Percentiles rank a stretch among this genome's conserved stretches.
phyloP scores from a whole-genome alignment of 352 stramenopile genomes.

The Pythium rhizo-oryzae region DNA sequence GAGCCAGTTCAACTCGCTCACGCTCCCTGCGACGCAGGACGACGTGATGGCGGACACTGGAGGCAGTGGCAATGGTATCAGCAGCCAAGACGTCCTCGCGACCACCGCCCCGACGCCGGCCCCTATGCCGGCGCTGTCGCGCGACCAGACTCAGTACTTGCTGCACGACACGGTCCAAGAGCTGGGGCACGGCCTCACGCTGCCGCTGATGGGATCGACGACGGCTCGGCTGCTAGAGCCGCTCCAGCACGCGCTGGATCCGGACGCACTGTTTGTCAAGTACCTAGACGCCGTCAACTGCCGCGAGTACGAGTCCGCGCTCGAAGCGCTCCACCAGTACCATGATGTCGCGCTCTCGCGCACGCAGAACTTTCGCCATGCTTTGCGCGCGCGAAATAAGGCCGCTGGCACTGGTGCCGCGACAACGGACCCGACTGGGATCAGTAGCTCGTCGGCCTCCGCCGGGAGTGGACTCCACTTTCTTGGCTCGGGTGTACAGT shows the following conservation, averaged over 20 bases:
- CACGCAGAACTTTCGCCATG: slow-evolving; percentile 14
- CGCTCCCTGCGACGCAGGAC: slow-evolving; percentile 32
- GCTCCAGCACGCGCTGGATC: slow-evolving; percentile 34
- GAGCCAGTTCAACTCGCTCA: slow-evolving; percentile 26
- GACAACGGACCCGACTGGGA: not conserved
- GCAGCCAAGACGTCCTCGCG: no score
- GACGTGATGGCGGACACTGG: slow-evolving; percentile 41
- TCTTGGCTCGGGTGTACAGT: slow-evolving; percentile 80
- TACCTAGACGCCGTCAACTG: slow-evolving; percentile 86
- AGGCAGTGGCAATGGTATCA: not conserved
- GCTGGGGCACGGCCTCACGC: slow-evolving; percentile 33
- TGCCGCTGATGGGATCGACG: not conserved
- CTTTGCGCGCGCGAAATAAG: not conserved
- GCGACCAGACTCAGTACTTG: slow-evolving; percentile 63
- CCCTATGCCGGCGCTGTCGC: slow-evolving; percentile 30
- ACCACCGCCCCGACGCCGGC: not conserved
- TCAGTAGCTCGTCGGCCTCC: not conserved
- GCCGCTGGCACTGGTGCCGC: slow-evolving; percentile 5
- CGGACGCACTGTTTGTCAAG: slow-evolving; percentile 78
- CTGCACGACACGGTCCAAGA: slow-evolving; percentile 49
- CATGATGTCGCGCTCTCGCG: slow-evolving; percentile 87
- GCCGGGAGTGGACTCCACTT: slow-evolving; percentile 44
- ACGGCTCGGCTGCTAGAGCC: slow-evolving; percentile 3
- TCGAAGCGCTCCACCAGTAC: slow-evolving; percentile 93
- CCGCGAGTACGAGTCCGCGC: slow-evolving; percentile 82